Evolutionary conservation across 768 basidiomycete genomes (phyloP), one percentile per base, ranked within the genome.

Genomic region (Dioszegia hungarica): DNA sequence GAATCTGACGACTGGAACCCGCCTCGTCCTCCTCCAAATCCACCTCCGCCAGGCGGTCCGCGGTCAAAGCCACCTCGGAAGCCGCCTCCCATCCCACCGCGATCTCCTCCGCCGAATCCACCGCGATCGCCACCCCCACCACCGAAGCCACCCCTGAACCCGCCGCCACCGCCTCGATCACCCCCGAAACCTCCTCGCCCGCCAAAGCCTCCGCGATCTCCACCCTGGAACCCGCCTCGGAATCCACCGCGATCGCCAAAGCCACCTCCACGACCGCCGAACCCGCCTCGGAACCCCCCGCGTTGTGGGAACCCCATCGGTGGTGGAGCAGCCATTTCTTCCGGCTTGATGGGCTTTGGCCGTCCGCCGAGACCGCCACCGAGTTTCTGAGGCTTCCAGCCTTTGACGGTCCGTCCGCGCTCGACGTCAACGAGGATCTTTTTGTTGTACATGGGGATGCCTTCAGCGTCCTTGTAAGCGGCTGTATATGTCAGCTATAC

Each of bases 291-390:
- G 34, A 66, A 65, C 12, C 70, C 81, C 12, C 83, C 84, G 27
- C 81, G 77, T 46, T 79, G 77, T 50, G 62, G 41, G 75, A 71
- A 12, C 71, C 56, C 51, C 57, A 61, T 25, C 53, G 53, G 52
- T 66, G 60, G 2, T 19, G 77, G 62, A n/a, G 80, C 76, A 54
- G 82, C 83, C 0, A 72, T 68, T 14, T 73, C 73, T 15, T 83
- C 84, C 3, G 85, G 85, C 19, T 68, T 68, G 20, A 73, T 61
- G 2, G 75, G 75, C 75, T 98, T 98, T 19, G 93, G 91, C 57
- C 94, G 83, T 25, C 95, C 95, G n/a, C 95, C 95, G n/a, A 98
- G 82, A 5, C 95, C 95, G n/a, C 95, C 95, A 19, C 94, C 95
- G 0, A 98, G 80, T 50, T 93, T 85, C 46, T 91, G 86, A 1